A percentile compares a stretch with the other conserved stretches of the same genome.
phyloP scores from a whole-genome alignment of 257 asterid genomes.

The Solanum megistacrolobum region DNA sequence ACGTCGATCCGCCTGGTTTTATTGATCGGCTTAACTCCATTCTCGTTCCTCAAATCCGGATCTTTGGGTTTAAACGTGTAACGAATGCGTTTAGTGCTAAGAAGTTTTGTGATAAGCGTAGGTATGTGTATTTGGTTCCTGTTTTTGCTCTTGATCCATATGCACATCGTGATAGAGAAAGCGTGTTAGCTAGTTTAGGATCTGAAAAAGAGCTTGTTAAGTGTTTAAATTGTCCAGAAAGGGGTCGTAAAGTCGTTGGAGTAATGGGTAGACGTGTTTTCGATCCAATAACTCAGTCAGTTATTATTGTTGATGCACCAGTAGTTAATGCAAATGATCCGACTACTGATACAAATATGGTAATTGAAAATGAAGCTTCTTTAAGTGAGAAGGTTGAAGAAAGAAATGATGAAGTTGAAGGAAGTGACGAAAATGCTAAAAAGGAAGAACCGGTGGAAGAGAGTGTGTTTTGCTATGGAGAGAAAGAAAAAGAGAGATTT shows the following conservation, averaged over 20 bases:
- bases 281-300: constrained; percentile 16
- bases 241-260: constrained; percentile 79
- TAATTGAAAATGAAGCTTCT: constrained; percentile 11
- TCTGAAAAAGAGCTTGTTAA: constrained; percentile 61
- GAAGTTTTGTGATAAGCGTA: constrained; percentile 85
- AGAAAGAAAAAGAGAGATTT: constrained; percentile 64
- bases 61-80: constrained; percentile 67
- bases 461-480: constrained; percentile 48
- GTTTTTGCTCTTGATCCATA: constrained; percentile 81
- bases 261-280: constrained; percentile 52
- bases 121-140: constrained; percentile 85
- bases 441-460: constrained; percentile 2
- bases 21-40: constrained; percentile 58
- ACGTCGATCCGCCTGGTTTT: constrained; percentile 83
- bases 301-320: constrained; percentile 4
- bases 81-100: constrained; percentile 75
- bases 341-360: constrained; percentile 5
- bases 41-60: constrained; percentile 59
- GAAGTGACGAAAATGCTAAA: background rate
- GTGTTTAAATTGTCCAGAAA: constrained; percentile 82
- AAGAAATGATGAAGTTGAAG: constrained; percentile 9
- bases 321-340: background rate
- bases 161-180: constrained; percentile 82
- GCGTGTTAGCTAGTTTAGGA: constrained; percentile 77
- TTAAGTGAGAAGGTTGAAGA: constrained; percentile 15